Evolutionary conservation across 495 filamentous ascomycete genomes (phyloP), one percentile per base, ranked within the genome.

Genomic region (Hypoxylon rickii): DNA sequence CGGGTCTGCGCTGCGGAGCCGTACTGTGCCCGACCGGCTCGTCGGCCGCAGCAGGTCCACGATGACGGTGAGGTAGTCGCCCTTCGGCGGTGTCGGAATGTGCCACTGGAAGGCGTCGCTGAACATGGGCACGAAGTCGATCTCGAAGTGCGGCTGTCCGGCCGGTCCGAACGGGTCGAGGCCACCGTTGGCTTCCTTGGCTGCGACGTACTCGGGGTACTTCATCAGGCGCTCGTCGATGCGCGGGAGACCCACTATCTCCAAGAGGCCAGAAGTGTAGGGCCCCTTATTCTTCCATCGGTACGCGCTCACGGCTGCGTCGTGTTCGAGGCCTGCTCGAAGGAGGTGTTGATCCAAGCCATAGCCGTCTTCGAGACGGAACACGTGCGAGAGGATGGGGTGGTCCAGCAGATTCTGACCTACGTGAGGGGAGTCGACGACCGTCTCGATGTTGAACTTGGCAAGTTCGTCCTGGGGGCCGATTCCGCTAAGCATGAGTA

Each of bases 91-190:
- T 0, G 71, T 61, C 0, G 80, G 81, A 61, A 77, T 79, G 64
- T 87, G 83, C 82, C 81, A 85, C 63, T 85, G 84, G 78, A 85
- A 87, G 5, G 83, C 81, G 50, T 73, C 75, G 43, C 74, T 70
- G 67, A 85, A 86, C 72, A 84, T 78, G 44, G 76, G 72, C 39
- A 85, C 78, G 50, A 86, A 86, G 63, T 85, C 83, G 45, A 87
- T 74, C 72, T 87, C 83, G 58, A 86, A 86, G 63, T 86, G 83
- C 34, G 83, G 83, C 63, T 86, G 82, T 3, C 70, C 69, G 22
- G 62, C 77, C 5, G 84, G 84, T 4, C 80, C 77, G 58, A 86
- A 84, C 8, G 82, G 82, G 53, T 85, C 83, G 3, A 74, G 52
- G 0, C 76, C 77, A 3, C 77, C 79, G 66, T 83, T 82, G 33